Evolutionary conservation across 1,284 basidiomycete species (phyloP).

Genomic region (Peniophora sp.): DNA sequence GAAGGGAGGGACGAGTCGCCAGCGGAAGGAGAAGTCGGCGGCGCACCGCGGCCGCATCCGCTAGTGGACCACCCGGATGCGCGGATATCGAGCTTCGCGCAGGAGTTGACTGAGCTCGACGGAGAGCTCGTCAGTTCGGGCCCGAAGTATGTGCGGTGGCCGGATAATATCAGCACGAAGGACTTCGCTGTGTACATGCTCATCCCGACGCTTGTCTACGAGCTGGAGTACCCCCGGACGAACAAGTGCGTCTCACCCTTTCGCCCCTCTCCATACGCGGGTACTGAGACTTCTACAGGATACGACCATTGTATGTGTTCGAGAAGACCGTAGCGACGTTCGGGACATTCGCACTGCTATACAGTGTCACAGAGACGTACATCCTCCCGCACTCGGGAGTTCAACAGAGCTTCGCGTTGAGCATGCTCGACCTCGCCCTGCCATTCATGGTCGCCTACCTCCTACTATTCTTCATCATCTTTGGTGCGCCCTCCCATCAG

Average conservation of each 20-base stretch:
- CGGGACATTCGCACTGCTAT: conserved; percentile 90
- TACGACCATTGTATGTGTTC: conserved; percentile 86
- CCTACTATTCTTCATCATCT: conserved; percentile 78
- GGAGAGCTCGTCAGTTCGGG: conserved; percentile 73
- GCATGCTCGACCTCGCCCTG: conserved; percentile 80
- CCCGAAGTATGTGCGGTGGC: conserved; percentile 65
- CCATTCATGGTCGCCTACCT: conserved; percentile 89
- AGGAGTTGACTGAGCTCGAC: conserved; percentile 71
- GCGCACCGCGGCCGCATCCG: conserved; percentile 32
- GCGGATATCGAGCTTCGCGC: conserved; percentile 63
- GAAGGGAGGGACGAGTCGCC: conserved; percentile 1
- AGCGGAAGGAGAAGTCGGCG: background rate
- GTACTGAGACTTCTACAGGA: conserved; percentile 32
- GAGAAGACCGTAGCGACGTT: conserved; percentile 95
- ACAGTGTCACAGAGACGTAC: conserved; percentile 89
- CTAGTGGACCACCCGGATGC: conserved; percentile 72
- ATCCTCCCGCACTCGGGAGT: conserved; percentile 75
- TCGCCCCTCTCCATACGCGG: background rate
- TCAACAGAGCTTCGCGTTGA: conserved; percentile 68
- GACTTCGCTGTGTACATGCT: conserved; percentile 88
- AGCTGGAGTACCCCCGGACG: conserved; percentile 92
- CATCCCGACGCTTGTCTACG: conserved; percentile 92
- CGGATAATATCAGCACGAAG: conserved; percentile 75
- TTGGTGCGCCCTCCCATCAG: conserved; percentile 37
- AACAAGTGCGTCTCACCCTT: conserved; percentile 43